Conservation (phyloP, 371 early-diverging fungal species). For the Batkoa obscura region DNA sequence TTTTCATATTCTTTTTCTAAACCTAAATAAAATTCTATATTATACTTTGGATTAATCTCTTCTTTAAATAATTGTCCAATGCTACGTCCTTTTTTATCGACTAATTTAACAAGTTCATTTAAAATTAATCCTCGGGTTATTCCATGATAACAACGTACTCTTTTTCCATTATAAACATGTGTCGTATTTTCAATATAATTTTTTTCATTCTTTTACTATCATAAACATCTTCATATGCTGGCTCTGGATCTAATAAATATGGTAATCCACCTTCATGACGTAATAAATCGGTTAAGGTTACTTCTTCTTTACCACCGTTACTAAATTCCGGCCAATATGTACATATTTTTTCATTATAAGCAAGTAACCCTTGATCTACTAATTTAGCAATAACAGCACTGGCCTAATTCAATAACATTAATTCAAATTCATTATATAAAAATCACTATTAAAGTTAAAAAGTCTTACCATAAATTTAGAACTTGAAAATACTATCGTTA, state of each 20-base stretch:
- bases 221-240: not conserved
- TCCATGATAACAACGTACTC: constrained; percentile 36
- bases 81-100: constrained; percentile 26
- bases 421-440: not conserved
- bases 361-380: constrained; percentile 31
- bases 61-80: constrained; percentile 31
- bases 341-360: constrained; percentile 27
- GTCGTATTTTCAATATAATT: constrained; percentile 30
- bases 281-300: not conserved
- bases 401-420: not conserved
- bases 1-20: not conserved
- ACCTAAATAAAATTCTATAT: constrained; percentile 26
- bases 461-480: constrained; percentile 24
- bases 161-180: constrained; percentile 33
- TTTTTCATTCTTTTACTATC: not conserved
- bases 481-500: constrained; percentile 44
- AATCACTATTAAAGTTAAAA: not conserved
- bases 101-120: constrained; percentile 44
- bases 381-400: constrained; percentile 29
- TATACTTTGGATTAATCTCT: constrained; percentile 19
- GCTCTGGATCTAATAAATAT: not conserved
- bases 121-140: constrained; percentile 45
- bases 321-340: constrained; percentile 7
- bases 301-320: not conserved
- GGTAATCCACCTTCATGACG: constrained; percentile 3